A percentile compares a stretch with the other conserved stretches of the same genome.
phyloP scores from a whole-genome alignment of 257 asterid genomes.

The Apocynum venetum region DNA sequence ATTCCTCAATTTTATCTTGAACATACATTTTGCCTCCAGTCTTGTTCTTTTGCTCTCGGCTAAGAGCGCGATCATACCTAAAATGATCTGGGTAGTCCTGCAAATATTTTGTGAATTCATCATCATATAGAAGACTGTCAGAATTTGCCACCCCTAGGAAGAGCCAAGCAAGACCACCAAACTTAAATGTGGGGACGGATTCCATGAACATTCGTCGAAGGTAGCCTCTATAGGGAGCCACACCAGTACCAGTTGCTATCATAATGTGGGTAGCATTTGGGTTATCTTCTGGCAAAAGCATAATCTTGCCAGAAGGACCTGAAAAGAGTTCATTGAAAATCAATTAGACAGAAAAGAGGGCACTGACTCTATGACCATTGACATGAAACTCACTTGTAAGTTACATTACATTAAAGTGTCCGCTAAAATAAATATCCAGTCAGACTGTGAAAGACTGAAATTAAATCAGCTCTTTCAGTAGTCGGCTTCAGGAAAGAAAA shows the following conservation, averaged over 20 bases:
- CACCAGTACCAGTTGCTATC: constrained; percentile 97
- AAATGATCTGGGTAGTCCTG: constrained; percentile 67
- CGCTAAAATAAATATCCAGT: background rate
- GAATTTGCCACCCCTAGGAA: constrained; percentile 94
- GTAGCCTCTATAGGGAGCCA: constrained; percentile 89
- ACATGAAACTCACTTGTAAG: background rate
- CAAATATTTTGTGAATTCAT: constrained; percentile 76
- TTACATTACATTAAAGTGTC: background rate
- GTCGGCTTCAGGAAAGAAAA: background rate
- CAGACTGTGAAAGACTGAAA: background rate
- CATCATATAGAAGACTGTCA: constrained; percentile 84
- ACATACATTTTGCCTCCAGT: constrained; percentile 95
- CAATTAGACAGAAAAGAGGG: background rate
- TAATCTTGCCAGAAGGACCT: constrained; percentile 98
- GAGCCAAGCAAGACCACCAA: constrained; percentile 91
- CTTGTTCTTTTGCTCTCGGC: constrained; percentile 85
- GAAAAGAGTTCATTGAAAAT: constrained; percentile 12
- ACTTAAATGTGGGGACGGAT: constrained; percentile 69
- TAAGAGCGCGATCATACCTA: constrained; percentile 81
- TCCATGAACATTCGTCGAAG: constrained; percentile 99
- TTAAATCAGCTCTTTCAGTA: background rate
- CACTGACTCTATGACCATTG: background rate
- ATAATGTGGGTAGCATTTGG: constrained; percentile 90
- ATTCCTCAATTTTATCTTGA: constrained; percentile 93
- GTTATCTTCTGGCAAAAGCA: constrained; percentile 90